Base-by-base conservation (phyloP, 225 moss, liverwort and hornwort species). In the Polytrichum formosum region DNA sequence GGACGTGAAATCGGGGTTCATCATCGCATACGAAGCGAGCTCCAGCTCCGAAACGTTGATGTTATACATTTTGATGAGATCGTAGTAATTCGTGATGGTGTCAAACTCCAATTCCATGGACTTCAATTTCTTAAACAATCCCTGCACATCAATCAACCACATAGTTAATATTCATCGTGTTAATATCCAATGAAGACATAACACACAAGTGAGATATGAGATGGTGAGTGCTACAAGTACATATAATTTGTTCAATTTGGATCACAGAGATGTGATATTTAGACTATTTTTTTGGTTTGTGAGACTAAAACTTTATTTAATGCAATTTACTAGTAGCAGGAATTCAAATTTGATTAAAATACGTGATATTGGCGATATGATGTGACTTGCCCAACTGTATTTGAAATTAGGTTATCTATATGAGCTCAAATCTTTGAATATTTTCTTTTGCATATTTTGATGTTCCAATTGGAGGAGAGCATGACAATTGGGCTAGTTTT, bases 31-130 rank as follows among this genome's bases (percentile, higher is more conserved):
- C 2, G 83, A 93, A 28, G 79, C 92, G 81, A 85, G 87, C 53
- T 93, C 87, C 65, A 86, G 77, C 58, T 88, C 85, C 1, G 86
- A 82, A 9, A 97, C 82, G 25, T 86, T 75, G 74, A 97, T 92
- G 29, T 76, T 72, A 22, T 85, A 88, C 55, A 89, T 86, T 67
- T 76, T 88, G 60, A 91, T 91, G 17, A 97, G 79, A 1, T 77
- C 79, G 53, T 88, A 93, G 72, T 92, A 73, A 0, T 97, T 88
- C 21, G 70, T 85, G 20, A 97, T 92, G 2, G 77, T 8, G 18
- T 93, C 89, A 78, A 83, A 92, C 64, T 74, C 81, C 16, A 83
- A 72, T 61, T 93, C 90, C 5, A 88, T 83, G 6, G 1, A 61
- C 56, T 86, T 87, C 0, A 87, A 0, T n/a, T 78, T 92, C 0